Percentiles rank a stretch among this genome's conserved stretches.
phyloP scores from a whole-genome alignment of 2,329 filamentous ascomycete species.

The Aspergillus pseudotamarii region DNA sequence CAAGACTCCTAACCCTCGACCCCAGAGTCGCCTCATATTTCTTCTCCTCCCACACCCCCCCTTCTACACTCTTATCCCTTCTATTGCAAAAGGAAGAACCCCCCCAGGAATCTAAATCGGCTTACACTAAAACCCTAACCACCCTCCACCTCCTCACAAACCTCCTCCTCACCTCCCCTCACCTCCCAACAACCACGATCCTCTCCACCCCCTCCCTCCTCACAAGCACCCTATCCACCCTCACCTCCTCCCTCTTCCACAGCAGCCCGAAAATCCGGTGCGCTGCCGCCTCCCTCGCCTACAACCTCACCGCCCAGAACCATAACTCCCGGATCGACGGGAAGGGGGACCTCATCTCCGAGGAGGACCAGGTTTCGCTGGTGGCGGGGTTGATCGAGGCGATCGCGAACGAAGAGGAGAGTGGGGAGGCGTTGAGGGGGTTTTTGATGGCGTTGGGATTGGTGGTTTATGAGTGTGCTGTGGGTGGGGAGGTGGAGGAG shows the following conservation, averaged over 20 bases:
- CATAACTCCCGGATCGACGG: conserved; percentile 65
- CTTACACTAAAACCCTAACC: conserved; percentile 57
- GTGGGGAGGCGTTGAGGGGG: conserved; percentile 72
- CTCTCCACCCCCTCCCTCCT: conserved; percentile 57
- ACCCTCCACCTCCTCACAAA: conserved; percentile 84
- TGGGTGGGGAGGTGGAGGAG: conserved; percentile 76
- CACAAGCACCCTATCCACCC: conserved; percentile 64
- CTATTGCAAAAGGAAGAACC: conserved; percentile 68
- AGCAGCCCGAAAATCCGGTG: conserved; percentile 75
- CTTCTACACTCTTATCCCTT: conserved; percentile 65
- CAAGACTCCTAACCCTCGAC: conserved; percentile 77
- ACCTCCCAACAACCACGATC: conserved; percentile 69
- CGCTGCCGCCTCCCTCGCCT: conserved; percentile 78
- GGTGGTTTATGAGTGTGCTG: conserved; percentile 69
- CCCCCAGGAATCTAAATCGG: conserved; percentile 47
- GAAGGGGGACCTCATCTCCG: conserved; percentile 61
- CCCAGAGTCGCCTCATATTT: conserved; percentile 72
- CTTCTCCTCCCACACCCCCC: conserved; percentile 74
- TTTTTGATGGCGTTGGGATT: conserved; percentile 76
- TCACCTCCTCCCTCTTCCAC: conserved; percentile 79
- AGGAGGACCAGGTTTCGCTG: conserved; percentile 77
- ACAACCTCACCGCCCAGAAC: conserved; percentile 76
- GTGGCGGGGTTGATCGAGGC: conserved; percentile 80
- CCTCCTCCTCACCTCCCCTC: conserved; percentile 68
- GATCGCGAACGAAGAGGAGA: conserved; percentile 57